These are phyloP conservation scores for Leptomonas seymouri DNA, from an alignment of 208 protist species.

Conservation along the genomic window DNA sequence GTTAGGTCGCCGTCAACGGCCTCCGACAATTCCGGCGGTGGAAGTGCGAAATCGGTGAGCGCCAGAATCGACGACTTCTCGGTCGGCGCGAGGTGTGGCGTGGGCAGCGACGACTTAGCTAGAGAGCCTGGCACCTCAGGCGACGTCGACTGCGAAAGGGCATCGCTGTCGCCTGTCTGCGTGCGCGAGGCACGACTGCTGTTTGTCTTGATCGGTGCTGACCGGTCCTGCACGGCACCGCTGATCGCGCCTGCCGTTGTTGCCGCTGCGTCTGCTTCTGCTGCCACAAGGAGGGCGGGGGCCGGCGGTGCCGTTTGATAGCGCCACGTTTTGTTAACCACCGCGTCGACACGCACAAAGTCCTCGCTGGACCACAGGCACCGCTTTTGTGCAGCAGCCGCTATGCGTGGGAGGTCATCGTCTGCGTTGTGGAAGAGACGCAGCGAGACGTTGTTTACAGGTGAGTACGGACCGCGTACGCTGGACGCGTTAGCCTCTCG, in stretches of 20 bases:
- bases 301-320: conserved; percentile 17
- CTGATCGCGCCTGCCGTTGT: background rate
- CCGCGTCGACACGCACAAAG: conserved; percentile 41
- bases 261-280: background rate
- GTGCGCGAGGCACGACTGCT: conserved; percentile 19
- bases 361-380: conserved; percentile 38
- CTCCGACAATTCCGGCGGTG: conserved; percentile 20
- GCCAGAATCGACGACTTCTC: conserved; percentile 16
- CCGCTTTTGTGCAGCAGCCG: conserved; percentile 8
- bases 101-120: conserved; percentile 35
- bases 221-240: conserved; percentile 6
- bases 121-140: conserved; percentile 28
- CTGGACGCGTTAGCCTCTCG: conserved; percentile 12
- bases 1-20: conserved; percentile 17
- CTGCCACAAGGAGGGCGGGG: background rate
- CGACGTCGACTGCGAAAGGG: conserved; percentile 18
- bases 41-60: conserved; percentile 24
- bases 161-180: conserved; percentile 15
- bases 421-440: conserved; percentile 20
- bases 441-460: conserved; percentile 25
- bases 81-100: conserved; percentile 30
- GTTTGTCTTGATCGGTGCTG: conserved; percentile 22
- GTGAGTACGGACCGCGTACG: conserved; percentile 15
- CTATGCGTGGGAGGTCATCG: conserved; percentile 33
- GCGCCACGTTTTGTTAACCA: conserved; percentile 34